phyloP scores from a whole-genome alignment of 192 early-diverging fungal genomes.

The Linderina pennispora region DNA sequence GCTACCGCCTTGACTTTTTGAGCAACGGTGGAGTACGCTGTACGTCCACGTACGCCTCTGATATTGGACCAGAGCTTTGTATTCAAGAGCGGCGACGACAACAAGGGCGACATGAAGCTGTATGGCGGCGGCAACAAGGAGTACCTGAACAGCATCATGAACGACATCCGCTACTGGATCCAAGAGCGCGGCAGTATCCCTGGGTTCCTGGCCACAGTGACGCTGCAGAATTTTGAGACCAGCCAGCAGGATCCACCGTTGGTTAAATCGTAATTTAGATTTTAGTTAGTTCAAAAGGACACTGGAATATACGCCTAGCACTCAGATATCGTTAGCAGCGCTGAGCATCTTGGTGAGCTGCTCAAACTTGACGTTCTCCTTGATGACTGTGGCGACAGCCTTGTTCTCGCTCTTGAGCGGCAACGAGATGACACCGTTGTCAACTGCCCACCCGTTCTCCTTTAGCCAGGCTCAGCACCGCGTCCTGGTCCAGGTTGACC shows the following conservation, averaged over 20 bases:
- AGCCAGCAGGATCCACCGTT: slow-evolving; percentile 3
- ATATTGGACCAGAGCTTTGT: slow-evolving; percentile 64
- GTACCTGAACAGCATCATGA: slow-evolving; percentile 51
- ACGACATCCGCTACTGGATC: slow-evolving; percentile 60
- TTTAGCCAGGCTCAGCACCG: slow-evolving; percentile 54
- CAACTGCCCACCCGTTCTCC: slow-evolving; percentile 59
- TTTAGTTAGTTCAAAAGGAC: too few relatives aligned
- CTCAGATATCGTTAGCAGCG: slow-evolving; percentile 40
- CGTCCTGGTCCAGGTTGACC: slow-evolving; percentile 64
- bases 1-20: slow-evolving; percentile 63
- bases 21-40: slow-evolving; percentile 68
- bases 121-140: slow-evolving; percentile 61
- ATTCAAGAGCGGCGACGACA: slow-evolving; percentile 54
- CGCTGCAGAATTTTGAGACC: slow-evolving; percentile 57
- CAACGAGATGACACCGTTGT: slow-evolving; percentile 57
- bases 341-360: slow-evolving; percentile 48
- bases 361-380: slow-evolving; percentile 84
- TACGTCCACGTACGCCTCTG: slow-evolving; percentile 60
- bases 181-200: slow-evolving; percentile 69
- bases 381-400: slow-evolving; percentile 77
- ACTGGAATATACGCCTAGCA: not conserved
- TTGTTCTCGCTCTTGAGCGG: slow-evolving; percentile 80
- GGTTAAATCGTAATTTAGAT: too few relatives aligned
- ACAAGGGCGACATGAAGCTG: slow-evolving; percentile 63
- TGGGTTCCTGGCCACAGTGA: slow-evolving; percentile 72